Evolutionary conservation across 1,139 yeast species (phyloP).

Genomic region (Entelexis sorbosivorans): DNA sequence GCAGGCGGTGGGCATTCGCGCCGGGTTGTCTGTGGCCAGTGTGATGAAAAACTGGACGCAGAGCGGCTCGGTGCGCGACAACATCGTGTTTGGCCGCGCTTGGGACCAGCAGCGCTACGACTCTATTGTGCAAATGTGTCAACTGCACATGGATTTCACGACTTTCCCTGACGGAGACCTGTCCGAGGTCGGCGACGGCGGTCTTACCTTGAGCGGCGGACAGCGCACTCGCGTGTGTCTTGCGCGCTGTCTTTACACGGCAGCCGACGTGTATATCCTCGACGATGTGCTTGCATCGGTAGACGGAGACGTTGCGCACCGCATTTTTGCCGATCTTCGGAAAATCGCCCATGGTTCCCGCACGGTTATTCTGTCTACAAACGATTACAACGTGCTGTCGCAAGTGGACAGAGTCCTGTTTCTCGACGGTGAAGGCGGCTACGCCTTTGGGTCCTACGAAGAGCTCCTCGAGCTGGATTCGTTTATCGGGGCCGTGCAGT

Average conservation of each 20-base stretch:
- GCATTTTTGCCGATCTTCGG: conserved; percentile 2
- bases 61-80: conserved; percentile 65
- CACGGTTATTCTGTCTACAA: conserved; percentile 13
- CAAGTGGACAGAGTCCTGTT: conserved; percentile 8
- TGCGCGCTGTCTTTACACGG: conserved; percentile 73
- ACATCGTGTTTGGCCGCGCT: conserved; percentile 58
- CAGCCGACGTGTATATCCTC: conserved; percentile 52
- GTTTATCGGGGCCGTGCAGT: background rate
- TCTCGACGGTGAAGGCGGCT: conserved; percentile 34
- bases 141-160: conserved; percentile 56
- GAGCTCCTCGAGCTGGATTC: background rate
- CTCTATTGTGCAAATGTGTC: conserved; percentile 50
- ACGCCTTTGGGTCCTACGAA: conserved; percentile 30
- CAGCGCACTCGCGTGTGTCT: conserved; percentile 78
- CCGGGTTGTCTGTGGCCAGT: conserved; percentile 27
- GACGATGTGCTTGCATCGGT: conserved; percentile 88
- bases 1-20: conserved; percentile 38
- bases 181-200: conserved; percentile 87
- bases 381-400: conserved; percentile 6
- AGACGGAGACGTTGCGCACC: conserved; percentile 76
- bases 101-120: conserved; percentile 46
- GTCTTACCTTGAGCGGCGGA: conserved; percentile 84
- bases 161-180: conserved; percentile 68
- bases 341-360: conserved; percentile 23
- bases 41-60: conserved; percentile 71